These are phyloP conservation scores for Backusella tuberculispora DNA, from an alignment of 192 early-diverging fungal genomes.

Conservation along the genomic window DNA sequence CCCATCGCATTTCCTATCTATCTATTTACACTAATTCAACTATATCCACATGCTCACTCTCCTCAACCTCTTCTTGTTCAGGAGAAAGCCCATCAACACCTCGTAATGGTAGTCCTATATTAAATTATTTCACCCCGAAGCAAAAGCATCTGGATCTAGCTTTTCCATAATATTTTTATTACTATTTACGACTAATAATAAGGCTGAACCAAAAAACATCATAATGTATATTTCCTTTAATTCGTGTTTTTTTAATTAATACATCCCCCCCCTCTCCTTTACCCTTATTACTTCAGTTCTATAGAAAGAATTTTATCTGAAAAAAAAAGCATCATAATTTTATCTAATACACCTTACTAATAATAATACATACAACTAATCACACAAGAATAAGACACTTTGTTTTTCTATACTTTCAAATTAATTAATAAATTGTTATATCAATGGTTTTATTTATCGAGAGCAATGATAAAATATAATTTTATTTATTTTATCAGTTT, in stretches of 20 bases:
- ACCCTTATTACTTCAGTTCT: neutral
- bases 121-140: constrained; percentile 1
- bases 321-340: neutral
- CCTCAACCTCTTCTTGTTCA: constrained; percentile 7
- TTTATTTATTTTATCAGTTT: too few species aligned
- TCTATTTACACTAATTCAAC: constrained; percentile 11
- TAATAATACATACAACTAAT: neutral
- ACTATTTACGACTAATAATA: neutral
- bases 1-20: constrained; percentile 1
- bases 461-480: too few species aligned
- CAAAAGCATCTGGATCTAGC: neutral
- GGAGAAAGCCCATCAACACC: constrained; percentile 16
- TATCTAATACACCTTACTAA: neutral
- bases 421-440: too few species aligned
- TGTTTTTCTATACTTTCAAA: too few species aligned
- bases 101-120: constrained; percentile 22
- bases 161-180: neutral
- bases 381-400: neutral
- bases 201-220: neutral
- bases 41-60: constrained; percentile 5
- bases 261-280: neutral
- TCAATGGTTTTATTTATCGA: too few species aligned
- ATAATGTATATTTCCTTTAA: constrained; percentile 6
- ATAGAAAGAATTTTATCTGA: neutral
- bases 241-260: neutral